Evolutionary conservation across 2,329 filamentous ascomycete species (phyloP).

Genomic region (Fusarium lyarnte): DNA sequence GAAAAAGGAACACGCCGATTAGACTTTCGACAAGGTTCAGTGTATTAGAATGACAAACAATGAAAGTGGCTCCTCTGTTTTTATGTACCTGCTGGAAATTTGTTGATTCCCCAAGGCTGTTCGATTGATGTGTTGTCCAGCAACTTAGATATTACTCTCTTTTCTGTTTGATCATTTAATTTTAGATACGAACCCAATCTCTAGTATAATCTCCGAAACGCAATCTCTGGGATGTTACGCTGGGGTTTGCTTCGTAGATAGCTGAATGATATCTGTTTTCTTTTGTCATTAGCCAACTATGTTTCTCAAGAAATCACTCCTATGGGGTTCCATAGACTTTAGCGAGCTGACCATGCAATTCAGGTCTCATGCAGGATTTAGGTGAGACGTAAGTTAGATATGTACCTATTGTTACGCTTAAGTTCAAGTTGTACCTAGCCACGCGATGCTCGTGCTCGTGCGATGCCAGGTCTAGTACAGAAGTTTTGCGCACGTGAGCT

Average conservation of each 20-base stretch:
- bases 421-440: neutral
- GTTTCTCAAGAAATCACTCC: neutral
- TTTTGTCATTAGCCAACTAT: neutral
- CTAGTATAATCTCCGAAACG: neutral
- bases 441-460: neutral
- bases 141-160: constrained; percentile 32
- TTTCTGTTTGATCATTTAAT: constrained; percentile 1
- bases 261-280: neutral
- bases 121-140: neutral
- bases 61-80: neutral
- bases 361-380: constrained; percentile 1
- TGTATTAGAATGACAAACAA: neutral
- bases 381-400: constrained; percentile 4
- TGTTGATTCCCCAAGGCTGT: neutral
- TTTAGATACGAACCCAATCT: constrained; percentile 19
- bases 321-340: constrained; percentile 11
- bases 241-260: constrained; percentile 6
- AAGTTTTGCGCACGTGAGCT: neutral
- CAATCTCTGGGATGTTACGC: neutral
- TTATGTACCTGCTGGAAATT: neutral
- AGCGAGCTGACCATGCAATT: constrained; percentile 9
- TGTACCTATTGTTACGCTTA: neutral
- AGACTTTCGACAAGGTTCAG: neutral
- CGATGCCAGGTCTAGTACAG: neutral
- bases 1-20: neutral